These are phyloP conservation scores for Metschnikowia koreensis DNA, from an alignment of 805 yeast species.

Conservation along the genomic window DNA sequence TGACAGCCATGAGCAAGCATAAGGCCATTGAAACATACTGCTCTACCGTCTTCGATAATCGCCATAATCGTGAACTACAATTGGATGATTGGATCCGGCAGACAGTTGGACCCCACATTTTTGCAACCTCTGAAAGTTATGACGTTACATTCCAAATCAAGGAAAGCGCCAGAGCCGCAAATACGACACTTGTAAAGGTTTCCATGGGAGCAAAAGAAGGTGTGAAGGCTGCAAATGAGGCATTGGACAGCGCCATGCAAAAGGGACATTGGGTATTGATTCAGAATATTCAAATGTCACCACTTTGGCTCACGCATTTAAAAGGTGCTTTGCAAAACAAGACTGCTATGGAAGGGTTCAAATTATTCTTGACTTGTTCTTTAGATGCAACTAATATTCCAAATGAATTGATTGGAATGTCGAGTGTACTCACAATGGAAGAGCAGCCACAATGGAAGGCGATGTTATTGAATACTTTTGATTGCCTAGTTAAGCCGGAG, in stretches of 20 bases:
- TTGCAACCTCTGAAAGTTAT: conserved; percentile 58
- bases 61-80: not conserved
- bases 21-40: conserved; percentile 1
- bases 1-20: not conserved
- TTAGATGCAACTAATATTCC: conserved; percentile 47
- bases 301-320: conserved; percentile 57
- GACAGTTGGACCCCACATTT: conserved; percentile 39
- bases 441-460: conserved; percentile 57
- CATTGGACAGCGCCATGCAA: conserved; percentile 45
- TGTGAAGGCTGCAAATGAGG: conserved; percentile 50
- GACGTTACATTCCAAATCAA: conserved; percentile 64
- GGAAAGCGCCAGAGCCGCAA: conserved; percentile 35
- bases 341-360: conserved; percentile 35
- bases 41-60: not conserved
- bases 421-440: conserved; percentile 61
- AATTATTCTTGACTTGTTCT: conserved; percentile 65
- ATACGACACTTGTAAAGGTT: conserved; percentile 38
- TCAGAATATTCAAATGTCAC: conserved; percentile 78
- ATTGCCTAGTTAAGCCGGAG: conserved; percentile 5
- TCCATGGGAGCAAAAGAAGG: conserved; percentile 80
- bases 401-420: conserved; percentile 50
- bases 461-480: conserved; percentile 41
- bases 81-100: conserved; percentile 8
- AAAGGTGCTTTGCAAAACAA: conserved; percentile 44
- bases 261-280: conserved; percentile 69